phyloP scores from a whole-genome alignment of 1,139 yeast genomes.

The Zygoascus meyerae region DNA sequence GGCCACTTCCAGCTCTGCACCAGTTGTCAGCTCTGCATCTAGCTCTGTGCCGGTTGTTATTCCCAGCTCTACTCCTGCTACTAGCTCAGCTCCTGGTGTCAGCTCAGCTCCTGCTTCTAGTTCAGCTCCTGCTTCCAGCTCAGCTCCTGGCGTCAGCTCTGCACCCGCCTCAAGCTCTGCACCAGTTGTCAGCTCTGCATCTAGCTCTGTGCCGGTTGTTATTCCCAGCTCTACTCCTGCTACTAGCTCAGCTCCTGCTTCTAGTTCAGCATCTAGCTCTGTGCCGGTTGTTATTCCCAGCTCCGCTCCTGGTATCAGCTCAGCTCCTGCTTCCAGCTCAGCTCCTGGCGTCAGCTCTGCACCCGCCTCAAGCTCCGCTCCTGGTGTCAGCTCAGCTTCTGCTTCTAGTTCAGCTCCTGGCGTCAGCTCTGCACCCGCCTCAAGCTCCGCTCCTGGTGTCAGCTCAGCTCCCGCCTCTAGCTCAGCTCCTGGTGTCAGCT shows the following conservation, averaged over 20 bases:
- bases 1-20: background rate
- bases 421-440: background rate
- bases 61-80: background rate
- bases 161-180: background rate
- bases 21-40: background rate
- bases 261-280: slow-evolving; percentile 4
- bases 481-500: background rate
- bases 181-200: background rate
- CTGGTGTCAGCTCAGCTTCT: slow-evolving; percentile 8
- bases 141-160: background rate
- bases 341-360: slow-evolving; percentile 4
- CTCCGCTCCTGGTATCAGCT: background rate
- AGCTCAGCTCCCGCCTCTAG: background rate
- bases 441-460: background rate
- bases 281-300: too few species aligned
- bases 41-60: background rate
- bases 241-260: background rate
- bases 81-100: background rate
- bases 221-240: background rate
- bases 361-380: slow-evolving; percentile 6
- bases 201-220: background rate
- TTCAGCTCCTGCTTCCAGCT: background rate
- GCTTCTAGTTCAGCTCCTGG: slow-evolving; percentile 1
- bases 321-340: background rate
- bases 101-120: background rate